These are phyloP conservation scores for Euphorbia pulcherrima DNA, from an alignment of 345 rosid species.

Conservation along the genomic window DNA sequence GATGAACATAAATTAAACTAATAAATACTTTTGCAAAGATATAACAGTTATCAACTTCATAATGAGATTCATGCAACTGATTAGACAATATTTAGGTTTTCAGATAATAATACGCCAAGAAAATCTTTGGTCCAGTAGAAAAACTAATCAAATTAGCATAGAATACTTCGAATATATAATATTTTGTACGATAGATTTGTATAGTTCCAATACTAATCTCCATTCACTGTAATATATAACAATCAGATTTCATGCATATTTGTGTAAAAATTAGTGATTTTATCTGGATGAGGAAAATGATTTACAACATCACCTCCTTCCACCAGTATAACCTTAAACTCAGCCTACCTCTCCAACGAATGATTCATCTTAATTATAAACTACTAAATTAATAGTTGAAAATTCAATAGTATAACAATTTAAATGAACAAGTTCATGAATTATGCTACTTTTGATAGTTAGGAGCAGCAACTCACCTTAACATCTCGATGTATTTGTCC, in stretches of 20 bases:
- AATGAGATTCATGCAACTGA: slow-evolving; percentile 6
- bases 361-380: background rate
- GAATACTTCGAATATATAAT: background rate
- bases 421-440: background rate
- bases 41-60: slow-evolving; percentile 1
- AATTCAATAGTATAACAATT: background rate
- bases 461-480: slow-evolving; percentile 49
- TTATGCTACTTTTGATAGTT: too few species aligned
- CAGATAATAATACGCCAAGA: background rate
- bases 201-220: background rate
- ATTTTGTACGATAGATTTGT: background rate
- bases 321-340: background rate
- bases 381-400: background rate
- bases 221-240: background rate
- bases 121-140: background rate
- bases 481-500: slow-evolving; percentile 98
- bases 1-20: background rate
- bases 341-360: background rate
- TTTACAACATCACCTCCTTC: background rate
- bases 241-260: background rate
- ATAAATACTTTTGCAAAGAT: background rate
- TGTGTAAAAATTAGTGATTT: background rate
- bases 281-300: slow-evolving; percentile 1
- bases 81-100: background rate
- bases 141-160: background rate